Base-by-base conservation (phyloP, 2,329 filamentous ascomycete genomes). In the Emergomyces orientalis region DNA sequence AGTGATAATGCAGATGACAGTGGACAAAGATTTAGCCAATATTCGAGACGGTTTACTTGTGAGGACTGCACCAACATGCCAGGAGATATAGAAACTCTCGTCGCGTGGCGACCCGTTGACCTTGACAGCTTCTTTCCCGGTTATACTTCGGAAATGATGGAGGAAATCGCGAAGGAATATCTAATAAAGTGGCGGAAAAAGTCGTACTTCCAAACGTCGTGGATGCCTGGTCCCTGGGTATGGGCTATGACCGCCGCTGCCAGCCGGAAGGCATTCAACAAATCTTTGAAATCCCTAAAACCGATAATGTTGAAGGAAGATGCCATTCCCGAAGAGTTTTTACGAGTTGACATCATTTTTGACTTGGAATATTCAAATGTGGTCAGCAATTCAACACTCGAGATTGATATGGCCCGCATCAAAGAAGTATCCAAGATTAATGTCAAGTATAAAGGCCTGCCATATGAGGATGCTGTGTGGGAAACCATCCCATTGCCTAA, bases 391-490 rank as follows among this genome's bases (percentile, higher is more conserved):
- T 81, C 82, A 39, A 86, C 83, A 32, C 85, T 88, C 67, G 84
- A 87, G 60, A 82, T 88, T 19, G 90, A 94, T 69, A 80, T 91
- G 64, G 82, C 82, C 45, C 85, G 88, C 4, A 86, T 93, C 49
- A 82, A 84, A 41, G 84, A 91, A 67, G 85, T 99, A 27, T 82
- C 85, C 59, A 83, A 86, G 68, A 87, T 91, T 0, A 83, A 88
- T 59, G 89, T 96, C 76, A 99, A 99, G 73, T 97, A 92, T 74
- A 91, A 95, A 74, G 94, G 94, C 14, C 82, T 99, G 8, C 83
- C 87, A 5, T 97, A 99, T 71, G 91, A 96, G 66, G 91, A 97
- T 64, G 84, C 86, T 0, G 91, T 96, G 0, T 97, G 93, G 93
- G 92, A 96, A 69, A 81, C 83, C 1, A 90, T 91, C 0, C 93